Evolutionary conservation across 164 flowering plant species (phyloP).

Genomic region (Stephania yunnanensis): DNA sequence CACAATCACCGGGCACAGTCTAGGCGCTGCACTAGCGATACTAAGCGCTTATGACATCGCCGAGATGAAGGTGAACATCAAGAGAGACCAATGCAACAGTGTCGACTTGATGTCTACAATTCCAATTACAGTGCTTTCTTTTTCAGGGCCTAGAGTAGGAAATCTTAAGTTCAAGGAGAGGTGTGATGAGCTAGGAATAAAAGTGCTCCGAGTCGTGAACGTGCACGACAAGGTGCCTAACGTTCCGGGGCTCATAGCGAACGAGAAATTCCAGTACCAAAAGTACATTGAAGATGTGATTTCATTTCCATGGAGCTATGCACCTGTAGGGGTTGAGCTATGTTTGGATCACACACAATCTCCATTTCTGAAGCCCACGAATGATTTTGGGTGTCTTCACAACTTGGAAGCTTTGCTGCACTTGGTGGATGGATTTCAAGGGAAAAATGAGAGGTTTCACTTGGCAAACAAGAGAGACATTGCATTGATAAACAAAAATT

Average conservation of each 20-base stretch:
- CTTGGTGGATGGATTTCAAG: constrained; percentile 64
- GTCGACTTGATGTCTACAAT: constrained; percentile 8
- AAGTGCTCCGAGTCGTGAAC: constrained; percentile 56
- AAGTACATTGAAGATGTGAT: constrained; percentile 40
- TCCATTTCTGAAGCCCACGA: constrained; percentile 38
- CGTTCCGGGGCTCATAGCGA: constrained; percentile 66
- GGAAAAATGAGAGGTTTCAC: constrained; percentile 31
- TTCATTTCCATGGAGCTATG: constrained; percentile 73
- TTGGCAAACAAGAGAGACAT: constrained; percentile 46
- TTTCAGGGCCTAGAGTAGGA: constrained; percentile 77
- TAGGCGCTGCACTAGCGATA: constrained; percentile 56
- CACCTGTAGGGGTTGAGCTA: constrained; percentile 70
- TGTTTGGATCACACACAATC: constrained; percentile 48
- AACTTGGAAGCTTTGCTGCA: constrained; percentile 66
- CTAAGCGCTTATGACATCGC: constrained; percentile 72
- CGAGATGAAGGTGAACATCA: constrained; percentile 42
- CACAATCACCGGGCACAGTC: constrained; percentile 66
- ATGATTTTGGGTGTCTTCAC: constrained; percentile 40
- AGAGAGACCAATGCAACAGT: neutral
- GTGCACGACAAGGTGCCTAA: constrained; percentile 72
- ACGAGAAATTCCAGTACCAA: constrained; percentile 51
- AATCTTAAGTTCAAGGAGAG: constrained; percentile 61
- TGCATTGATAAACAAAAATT: constrained; percentile 62
- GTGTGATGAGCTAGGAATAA: constrained; percentile 59
- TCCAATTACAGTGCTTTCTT: constrained; percentile 60